A percentile compares a stretch with the other conserved stretches of the same genome.
These are phyloP conservation scores for Asterophora lycoperdoides DNA, from an alignment of 768 basidiomycete species.

Conservation along the genomic window DNA sequence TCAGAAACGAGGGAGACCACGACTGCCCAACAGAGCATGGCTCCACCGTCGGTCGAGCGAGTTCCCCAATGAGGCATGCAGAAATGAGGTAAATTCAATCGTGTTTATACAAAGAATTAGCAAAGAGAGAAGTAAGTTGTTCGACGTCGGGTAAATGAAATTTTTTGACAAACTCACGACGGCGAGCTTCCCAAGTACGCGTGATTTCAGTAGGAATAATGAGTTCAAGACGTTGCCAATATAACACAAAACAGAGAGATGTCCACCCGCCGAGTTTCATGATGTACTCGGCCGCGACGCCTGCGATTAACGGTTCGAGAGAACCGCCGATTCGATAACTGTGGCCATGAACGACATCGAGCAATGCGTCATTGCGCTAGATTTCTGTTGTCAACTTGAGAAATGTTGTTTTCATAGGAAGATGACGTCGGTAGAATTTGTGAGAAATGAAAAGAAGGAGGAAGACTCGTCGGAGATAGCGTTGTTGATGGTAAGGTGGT, in stretches of 20 bases:
- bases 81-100: no score
- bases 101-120: no score
- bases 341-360: neutral
- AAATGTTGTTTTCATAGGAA: neutral
- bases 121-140: no score
- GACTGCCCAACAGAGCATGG: no score
- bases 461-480: neutral
- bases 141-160: no score
- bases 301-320: neutral
- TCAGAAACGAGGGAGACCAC: no score
- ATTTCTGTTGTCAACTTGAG: no score
- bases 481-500: conserved; percentile 12
- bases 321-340: conserved; percentile 5
- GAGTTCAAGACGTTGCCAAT: neutral
- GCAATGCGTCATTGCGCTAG: neutral
- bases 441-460: neutral
- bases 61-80: no score
- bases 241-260: neutral
- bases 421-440: neutral
- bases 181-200: no score
- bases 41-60: no score
- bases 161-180: no score
- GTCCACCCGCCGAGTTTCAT: neutral
- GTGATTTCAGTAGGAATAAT: neutral
- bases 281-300: neutral